These are phyloP conservation scores for Talaromyces thailandensis DNA, from an alignment of 495 filamentous ascomycete genomes.

Conservation along the genomic window DNA sequence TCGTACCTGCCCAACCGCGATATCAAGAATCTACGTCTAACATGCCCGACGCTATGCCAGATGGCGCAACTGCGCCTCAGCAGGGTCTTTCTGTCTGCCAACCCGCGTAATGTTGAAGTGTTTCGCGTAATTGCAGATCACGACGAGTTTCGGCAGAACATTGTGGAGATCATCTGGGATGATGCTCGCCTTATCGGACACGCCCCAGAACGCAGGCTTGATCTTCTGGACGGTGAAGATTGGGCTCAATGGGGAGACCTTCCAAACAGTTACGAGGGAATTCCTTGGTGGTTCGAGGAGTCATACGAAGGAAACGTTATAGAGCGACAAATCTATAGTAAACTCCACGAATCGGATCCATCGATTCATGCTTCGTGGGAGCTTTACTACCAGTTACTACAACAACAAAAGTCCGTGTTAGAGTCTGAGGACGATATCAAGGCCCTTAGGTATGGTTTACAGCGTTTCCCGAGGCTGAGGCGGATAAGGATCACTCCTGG, in stretches of 20 bases:
- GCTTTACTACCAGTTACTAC: constrained; percentile 13
- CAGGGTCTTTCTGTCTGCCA: not conserved
- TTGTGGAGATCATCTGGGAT: not conserved
- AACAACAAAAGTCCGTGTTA: constrained; percentile 15
- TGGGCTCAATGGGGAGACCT: not conserved
- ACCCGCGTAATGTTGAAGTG: not conserved
- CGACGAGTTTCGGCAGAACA: not conserved
- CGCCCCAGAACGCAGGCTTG: not conserved
- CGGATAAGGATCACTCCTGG: constrained; percentile 21
- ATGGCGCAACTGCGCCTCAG: not conserved
- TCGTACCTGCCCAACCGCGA: not conserved
- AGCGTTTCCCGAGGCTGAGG: constrained; percentile 16
- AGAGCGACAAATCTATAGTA: not conserved
- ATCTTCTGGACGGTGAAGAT: not conserved
- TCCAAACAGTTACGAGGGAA: not conserved
- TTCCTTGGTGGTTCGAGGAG: not conserved
- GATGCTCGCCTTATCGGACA: not conserved
- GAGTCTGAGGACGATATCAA: constrained; percentile 11
- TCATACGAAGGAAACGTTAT: not conserved
- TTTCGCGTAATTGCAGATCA: not conserved
- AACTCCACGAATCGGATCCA: not conserved
- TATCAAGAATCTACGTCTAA: not conserved
- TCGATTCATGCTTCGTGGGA: constrained; percentile 8
- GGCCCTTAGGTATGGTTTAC: constrained; percentile 15
- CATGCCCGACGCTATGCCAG: not conserved